These are phyloP conservation scores for Coleophoma cylindrospora DNA, from an alignment of 2,329 filamentous ascomycete genomes.

Conservation along the genomic window DNA sequence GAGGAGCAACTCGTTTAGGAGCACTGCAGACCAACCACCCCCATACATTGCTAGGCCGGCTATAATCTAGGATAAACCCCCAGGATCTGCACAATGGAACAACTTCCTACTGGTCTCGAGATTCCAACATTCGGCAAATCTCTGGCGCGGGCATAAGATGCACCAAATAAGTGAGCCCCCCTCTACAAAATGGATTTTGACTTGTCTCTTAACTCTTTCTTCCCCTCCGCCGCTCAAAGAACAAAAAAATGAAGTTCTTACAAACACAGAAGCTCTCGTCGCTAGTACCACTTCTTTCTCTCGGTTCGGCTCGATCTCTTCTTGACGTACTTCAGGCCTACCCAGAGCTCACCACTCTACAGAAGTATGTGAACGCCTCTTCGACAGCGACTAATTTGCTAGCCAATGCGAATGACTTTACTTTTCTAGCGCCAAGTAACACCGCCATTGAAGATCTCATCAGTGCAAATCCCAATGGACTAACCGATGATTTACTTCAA, in stretches of 20 bases:
- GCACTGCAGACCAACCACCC: no score
- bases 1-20: no score
- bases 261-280: background rate
- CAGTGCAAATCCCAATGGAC: slow-evolving; percentile 1
- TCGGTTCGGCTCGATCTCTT: slow-evolving; percentile 7
- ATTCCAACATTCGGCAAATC: no score
- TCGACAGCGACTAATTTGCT: slow-evolving; percentile 6
- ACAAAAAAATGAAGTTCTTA: slow-evolving; percentile 1
- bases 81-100: no score
- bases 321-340: slow-evolving; percentile 8
- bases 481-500: slow-evolving; percentile 7
- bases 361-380: slow-evolving; percentile 8
- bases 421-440: slow-evolving; percentile 12
- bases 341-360: slow-evolving; percentile 10
- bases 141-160: no score
- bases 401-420: slow-evolving; percentile 11
- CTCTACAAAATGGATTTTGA: no score
- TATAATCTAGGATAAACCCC: no score
- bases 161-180: no score
- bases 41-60: no score
- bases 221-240: background rate
- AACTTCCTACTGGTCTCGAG: no score
- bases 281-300: slow-evolving; percentile 1
- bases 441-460: slow-evolving; percentile 9
- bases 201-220: background rate